Evolutionary conservation across 2,329 filamentous ascomycete species (phyloP).

Genomic region (Ilyonectria robusta): DNA sequence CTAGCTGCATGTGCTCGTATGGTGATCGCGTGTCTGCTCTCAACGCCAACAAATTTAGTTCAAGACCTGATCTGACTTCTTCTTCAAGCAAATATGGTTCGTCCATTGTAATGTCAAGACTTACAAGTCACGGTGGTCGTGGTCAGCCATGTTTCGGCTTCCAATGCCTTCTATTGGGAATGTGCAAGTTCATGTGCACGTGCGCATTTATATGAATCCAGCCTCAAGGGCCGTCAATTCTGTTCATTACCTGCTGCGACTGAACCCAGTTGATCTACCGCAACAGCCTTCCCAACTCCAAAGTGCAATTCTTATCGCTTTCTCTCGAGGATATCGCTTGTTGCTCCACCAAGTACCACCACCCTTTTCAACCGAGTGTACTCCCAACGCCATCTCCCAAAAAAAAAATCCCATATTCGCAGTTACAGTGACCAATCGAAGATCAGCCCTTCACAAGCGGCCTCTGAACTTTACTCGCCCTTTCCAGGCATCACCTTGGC

Average conservation of each 20-base stretch:
- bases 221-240: neutral
- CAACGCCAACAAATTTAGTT: neutral
- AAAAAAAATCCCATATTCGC: conserved; percentile 12
- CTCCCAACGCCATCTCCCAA: conserved; percentile 42
- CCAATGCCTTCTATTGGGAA: neutral
- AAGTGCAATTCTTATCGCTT: conserved; percentile 18
- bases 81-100: neutral
- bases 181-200: neutral
- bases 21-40: conserved; percentile 10
- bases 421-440: neutral
- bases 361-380: conserved; percentile 40
- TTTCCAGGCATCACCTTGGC: conserved; percentile 84
- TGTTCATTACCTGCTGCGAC: conserved; percentile 5
- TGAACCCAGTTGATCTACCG: neutral
- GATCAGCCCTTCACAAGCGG: neutral
- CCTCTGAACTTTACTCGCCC: conserved; percentile 58
- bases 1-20: conserved; percentile 11
- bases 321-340: conserved; percentile 25
- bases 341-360: conserved; percentile 22
- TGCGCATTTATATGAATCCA: neutral
- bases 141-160: neutral
- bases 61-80: neutral
- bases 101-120: neutral
- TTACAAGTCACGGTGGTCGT: neutral
- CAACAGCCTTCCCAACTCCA: conserved; percentile 7